phyloP scores from a whole-genome alignment of 805 yeast genomes.

The Pichia kluyveri region DNA sequence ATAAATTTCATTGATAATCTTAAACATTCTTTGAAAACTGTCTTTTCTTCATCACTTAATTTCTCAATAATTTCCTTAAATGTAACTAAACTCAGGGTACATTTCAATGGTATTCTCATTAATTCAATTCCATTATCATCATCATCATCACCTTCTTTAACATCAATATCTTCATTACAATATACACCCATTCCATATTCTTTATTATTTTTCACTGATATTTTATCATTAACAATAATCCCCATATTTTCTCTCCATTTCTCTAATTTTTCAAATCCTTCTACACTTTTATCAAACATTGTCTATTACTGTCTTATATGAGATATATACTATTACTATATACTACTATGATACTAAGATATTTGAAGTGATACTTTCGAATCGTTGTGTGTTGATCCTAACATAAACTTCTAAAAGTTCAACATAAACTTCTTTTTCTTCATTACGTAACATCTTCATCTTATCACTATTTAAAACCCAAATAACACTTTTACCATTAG shows the following conservation, averaged over 20 bases:
- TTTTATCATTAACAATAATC: conserved; percentile 6
- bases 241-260: conserved; percentile 10
- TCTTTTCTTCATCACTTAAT: conserved; percentile 13
- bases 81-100: conserved; percentile 26
- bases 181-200: conserved; percentile 29
- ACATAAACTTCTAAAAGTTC: conserved; percentile 58
- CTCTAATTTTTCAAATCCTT: neutral
- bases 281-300: conserved; percentile 1
- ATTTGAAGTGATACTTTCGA: conserved; percentile 68
- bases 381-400: conserved; percentile 58
- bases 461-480: conserved; percentile 55
- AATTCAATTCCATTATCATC: conserved; percentile 21
- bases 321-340: no score
- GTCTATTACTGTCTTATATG: no score
- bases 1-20: conserved; percentile 9
- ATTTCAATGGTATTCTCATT: conserved; percentile 29
- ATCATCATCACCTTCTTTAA: neutral
- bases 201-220: conserved; percentile 11
- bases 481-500: conserved; percentile 43
- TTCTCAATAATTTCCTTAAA: conserved; percentile 14
- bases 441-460: conserved; percentile 36
- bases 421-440: conserved; percentile 46
- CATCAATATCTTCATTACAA: conserved; percentile 1
- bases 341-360: conserved; percentile 38
- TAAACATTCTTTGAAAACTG: conserved; percentile 14